A percentile compares a stretch with the other conserved stretches of the same genome.
These are phyloP conservation scores for Ambrosia trifida DNA, from an alignment of 129 eudicot genomes.

Conservation along the genomic window DNA sequence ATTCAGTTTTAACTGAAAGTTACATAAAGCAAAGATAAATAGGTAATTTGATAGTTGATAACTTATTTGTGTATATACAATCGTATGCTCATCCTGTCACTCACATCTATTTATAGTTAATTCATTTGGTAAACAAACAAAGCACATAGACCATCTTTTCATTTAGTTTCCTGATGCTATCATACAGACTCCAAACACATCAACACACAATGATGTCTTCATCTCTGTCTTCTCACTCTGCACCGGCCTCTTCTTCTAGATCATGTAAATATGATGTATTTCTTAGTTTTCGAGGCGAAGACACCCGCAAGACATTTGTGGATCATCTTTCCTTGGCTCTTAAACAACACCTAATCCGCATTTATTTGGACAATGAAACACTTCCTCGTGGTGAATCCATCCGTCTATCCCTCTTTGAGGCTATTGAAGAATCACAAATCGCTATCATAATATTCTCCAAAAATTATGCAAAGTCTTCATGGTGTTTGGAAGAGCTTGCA, in stretches of 20 bases:
- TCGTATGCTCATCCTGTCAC: no score
- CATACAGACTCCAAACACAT: no score
- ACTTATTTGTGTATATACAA: no score
- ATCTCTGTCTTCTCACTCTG: no score
- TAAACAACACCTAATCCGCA: not conserved
- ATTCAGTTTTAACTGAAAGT: no score
- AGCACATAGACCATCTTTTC: no score
- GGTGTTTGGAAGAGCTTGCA: not conserved
- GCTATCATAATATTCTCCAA: not conserved
- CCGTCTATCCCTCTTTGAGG: not conserved
- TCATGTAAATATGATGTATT: not conserved
- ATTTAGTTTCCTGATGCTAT: no score
- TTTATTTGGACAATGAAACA: not conserved
- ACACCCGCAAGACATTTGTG: not conserved
- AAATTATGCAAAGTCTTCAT: not conserved
- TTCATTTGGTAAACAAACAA: no score
- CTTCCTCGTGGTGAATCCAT: not conserved
- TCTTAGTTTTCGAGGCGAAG: constrained; percentile 2
- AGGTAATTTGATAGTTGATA: no score
- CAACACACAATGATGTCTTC: no score
- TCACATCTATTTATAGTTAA: no score
- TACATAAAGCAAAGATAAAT: no score
- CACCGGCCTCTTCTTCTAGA: not conserved
- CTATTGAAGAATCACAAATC: not conserved
- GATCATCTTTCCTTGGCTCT: not conserved